A percentile compares a stretch with the other conserved stretches of the same genome.
Conservation (phyloP, 306 rosid genomes). For the Nissolia schottii region DNA sequence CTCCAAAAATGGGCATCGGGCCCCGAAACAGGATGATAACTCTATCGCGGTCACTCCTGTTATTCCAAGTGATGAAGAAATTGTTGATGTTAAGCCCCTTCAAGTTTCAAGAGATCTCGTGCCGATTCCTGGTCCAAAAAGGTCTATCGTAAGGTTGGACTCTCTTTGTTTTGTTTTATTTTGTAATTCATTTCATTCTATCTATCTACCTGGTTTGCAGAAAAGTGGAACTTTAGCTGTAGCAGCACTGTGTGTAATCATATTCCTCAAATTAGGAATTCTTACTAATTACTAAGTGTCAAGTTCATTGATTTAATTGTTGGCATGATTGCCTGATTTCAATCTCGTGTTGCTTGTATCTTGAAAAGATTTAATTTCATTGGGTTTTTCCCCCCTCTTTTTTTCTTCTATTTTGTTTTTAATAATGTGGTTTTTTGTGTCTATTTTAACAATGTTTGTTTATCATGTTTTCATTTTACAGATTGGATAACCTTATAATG, state of each 20-base stretch:
- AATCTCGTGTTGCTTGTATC: neutral
- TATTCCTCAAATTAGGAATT: conserved; percentile 6
- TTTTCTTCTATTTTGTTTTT: neutral
- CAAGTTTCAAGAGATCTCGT: conserved; percentile 48
- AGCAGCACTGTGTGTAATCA: neutral
- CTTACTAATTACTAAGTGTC: neutral
- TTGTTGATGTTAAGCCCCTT: conserved; percentile 54
- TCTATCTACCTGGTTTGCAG: conserved; percentile 10
- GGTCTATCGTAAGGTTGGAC: conserved; percentile 68
- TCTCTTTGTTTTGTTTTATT: conserved; percentile 1
- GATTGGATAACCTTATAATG: conserved; percentile 82
- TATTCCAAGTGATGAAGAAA: conserved; percentile 79
- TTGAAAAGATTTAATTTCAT: conserved; percentile 5
- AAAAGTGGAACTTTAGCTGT: neutral
- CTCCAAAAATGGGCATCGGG: conserved; percentile 50
- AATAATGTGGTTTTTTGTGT: neutral
- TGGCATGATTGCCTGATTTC: neutral
- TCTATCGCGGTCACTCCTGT: conserved; percentile 25
- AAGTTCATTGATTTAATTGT: neutral
- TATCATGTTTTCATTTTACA: conserved; percentile 29
- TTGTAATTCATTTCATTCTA: conserved; percentile 7
- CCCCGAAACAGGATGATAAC: conserved; percentile 66
- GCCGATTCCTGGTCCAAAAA: conserved; percentile 56
- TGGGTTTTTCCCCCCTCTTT: too few species aligned
- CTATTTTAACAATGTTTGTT: conserved; percentile 7